phyloP scores from a whole-genome alignment of 306 rosid genomes.

The Quercus glauca region DNA sequence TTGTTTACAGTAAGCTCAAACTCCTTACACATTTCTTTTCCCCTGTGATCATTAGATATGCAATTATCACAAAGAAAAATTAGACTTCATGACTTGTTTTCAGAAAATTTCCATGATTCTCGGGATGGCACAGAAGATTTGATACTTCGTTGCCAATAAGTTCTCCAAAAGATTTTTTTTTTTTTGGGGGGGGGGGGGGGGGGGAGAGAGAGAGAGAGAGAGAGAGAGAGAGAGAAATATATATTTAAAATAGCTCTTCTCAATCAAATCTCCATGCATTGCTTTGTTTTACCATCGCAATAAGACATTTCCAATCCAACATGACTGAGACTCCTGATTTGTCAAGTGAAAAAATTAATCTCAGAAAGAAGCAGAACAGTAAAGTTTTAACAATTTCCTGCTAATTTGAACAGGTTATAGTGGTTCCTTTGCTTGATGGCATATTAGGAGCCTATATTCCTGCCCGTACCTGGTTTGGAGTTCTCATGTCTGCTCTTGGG shows the following conservation, averaged over 20 bases:
- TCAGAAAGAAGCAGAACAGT: background rate
- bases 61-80: background rate
- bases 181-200: too few species aligned
- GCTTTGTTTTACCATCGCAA: background rate
- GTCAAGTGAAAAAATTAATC: background rate
- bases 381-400: conserved; percentile 16
- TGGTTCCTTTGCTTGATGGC: conserved; percentile 85
- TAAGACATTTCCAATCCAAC: background rate
- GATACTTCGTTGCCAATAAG: background rate
- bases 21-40: background rate
- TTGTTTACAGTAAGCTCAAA: conserved; percentile 56
- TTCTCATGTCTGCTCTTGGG: conserved; percentile 55
- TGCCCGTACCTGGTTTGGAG: conserved; percentile 73
- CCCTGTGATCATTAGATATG: background rate
- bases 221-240: too few species aligned
- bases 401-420: conserved; percentile 54
- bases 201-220: too few species aligned
- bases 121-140: background rate
- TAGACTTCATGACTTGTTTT: background rate
- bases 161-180: background rate
- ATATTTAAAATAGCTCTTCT: background rate
- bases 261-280: background rate
- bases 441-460: conserved; percentile 63
- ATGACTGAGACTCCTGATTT: background rate
- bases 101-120: background rate